phyloP scores from a whole-genome alignment of 176 grass and related monocot species.

The Rhipidocladum racemiflorum region DNA sequence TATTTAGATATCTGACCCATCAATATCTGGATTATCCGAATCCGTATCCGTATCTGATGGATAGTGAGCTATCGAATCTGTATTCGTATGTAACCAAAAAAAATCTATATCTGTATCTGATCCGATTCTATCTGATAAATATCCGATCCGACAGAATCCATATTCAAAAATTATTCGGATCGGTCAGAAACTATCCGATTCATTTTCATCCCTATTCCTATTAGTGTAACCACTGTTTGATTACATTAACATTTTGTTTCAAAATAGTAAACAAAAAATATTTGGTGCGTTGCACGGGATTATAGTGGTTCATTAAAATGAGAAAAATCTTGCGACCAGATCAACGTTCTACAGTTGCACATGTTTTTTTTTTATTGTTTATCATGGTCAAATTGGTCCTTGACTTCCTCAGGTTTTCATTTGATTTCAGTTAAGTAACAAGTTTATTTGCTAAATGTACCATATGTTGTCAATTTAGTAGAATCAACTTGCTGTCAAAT shows the following conservation, averaged over 20 bases:
- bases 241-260: slow-evolving; percentile 32
- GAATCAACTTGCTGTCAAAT: slow-evolving; percentile 3
- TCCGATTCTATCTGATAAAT: no score
- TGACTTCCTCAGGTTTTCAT: neutral
- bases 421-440: neutral
- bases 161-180: no score
- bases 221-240: slow-evolving; percentile 70
- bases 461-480: neutral
- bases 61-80: no score
- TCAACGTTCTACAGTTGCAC: neutral
- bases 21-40: no score
- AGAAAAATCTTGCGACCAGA: neutral
- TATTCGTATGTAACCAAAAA: no score
- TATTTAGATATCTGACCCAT: no score
- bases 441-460: neutral
- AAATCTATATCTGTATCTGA: no score
- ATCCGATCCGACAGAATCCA: no score
- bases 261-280: neutral
- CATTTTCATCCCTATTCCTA: no score
- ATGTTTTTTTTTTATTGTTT: neutral
- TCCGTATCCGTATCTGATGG: no score
- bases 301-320: neutral
- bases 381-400: neutral
- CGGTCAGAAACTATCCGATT: no score
- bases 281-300: neutral